These are phyloP conservation scores for Fusarium pseudoanthophilum DNA, from an alignment of 2,329 filamentous ascomycete species.

Conservation along the genomic window DNA sequence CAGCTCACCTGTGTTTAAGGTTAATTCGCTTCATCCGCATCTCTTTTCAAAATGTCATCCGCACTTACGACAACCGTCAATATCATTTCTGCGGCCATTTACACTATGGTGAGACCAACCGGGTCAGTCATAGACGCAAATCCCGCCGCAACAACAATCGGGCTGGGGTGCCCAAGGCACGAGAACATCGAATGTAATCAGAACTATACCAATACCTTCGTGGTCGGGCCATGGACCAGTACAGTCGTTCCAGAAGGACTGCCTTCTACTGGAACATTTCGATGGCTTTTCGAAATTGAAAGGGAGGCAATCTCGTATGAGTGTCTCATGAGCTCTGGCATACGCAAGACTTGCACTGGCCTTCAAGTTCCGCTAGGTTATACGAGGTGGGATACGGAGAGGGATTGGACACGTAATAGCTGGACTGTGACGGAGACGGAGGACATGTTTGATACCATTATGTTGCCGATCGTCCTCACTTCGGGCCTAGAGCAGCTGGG, in stretches of 20 bases:
- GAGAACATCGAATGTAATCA: not conserved
- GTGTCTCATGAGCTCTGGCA: not conserved
- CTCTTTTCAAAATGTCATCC: not conserved
- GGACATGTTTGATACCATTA: not conserved
- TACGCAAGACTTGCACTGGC: not conserved
- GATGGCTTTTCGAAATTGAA: not conserved
- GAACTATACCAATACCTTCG: not conserved
- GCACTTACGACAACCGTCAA: not conserved
- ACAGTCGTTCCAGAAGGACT: not conserved
- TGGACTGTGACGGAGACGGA: not conserved
- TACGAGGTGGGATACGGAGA: too few relatives aligned
- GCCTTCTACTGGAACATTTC: not conserved
- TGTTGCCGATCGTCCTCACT: not conserved
- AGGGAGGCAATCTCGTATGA: not conserved
- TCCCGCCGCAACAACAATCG: not conserved
- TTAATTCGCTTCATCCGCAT: too few relatives aligned
- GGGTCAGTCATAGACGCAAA: not conserved
- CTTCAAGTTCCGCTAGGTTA: too few relatives aligned
- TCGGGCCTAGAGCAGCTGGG: not conserved
- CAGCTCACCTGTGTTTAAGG: not conserved
- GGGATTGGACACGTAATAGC: not conserved
- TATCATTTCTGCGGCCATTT: not conserved
- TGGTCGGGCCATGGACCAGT: slow-evolving; percentile 6
- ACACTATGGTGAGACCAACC: not conserved
- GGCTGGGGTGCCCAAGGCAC: not conserved